A percentile compares a stretch with the other conserved stretches of the same genome.
Evolutionary conservation across 148 eudicot species (phyloP).

Genomic region (Chenopodium album): DNA sequence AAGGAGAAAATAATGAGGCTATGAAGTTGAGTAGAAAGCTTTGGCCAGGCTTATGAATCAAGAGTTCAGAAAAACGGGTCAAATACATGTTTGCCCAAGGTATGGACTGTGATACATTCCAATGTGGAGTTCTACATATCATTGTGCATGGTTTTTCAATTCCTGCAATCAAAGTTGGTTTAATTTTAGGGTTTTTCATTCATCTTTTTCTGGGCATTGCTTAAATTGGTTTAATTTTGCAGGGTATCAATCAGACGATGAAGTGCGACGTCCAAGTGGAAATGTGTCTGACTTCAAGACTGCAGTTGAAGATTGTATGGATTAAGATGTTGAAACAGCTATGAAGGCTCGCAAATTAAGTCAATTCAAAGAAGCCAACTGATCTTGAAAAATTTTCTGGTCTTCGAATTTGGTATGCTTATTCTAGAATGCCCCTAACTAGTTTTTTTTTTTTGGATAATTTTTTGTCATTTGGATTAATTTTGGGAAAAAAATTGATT

Average conservation of each 20-base stretch:
- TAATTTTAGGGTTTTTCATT: not conserved
- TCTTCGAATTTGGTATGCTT: constrained; percentile 61
- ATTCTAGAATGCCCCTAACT: not conserved
- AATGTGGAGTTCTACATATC: constrained; percentile 51
- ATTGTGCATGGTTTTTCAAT: constrained; percentile 52
- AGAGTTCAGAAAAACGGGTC: constrained; percentile 61
- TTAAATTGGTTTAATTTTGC: constrained; percentile 16
- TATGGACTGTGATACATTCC: constrained; percentile 52
- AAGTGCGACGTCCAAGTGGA: constrained; percentile 38
- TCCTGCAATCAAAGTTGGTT: constrained; percentile 29
- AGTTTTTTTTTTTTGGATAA: not conserved
- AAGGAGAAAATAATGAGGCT: constrained; percentile 56
- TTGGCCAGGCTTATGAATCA: constrained; percentile 72
- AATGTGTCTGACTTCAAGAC: constrained; percentile 68
- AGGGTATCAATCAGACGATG: constrained; percentile 80
- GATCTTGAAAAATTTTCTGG: constrained; percentile 83
- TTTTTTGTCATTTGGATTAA: not conserved
- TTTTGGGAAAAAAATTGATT: not conserved
- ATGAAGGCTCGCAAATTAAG: constrained; percentile 42
- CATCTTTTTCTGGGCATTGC: not conserved
- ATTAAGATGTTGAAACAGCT: constrained; percentile 64
- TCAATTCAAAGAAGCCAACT: constrained; percentile 33
- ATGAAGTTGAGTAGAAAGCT: constrained; percentile 42
- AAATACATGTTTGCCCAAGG: constrained; percentile 54
- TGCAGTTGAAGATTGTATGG: constrained; percentile 83